These are phyloP conservation scores for Lonicera japonica DNA, from an alignment of 129 eudicot species.

Conservation along the genomic window DNA sequence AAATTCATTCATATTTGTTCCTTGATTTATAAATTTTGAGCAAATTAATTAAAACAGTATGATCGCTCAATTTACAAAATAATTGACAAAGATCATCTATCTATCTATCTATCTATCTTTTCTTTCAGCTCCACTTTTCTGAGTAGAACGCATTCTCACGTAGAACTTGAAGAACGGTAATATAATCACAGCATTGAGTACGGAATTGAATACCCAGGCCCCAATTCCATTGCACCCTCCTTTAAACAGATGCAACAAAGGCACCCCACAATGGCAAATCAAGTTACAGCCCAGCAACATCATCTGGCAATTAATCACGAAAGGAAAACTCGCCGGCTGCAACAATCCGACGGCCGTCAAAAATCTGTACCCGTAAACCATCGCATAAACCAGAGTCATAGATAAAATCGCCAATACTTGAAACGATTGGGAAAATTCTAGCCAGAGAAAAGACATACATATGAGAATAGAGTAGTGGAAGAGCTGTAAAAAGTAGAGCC, in stretches of 20 bases:
- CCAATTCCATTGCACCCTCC: constrained; percentile 78
- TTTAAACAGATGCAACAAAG: constrained; percentile 38
- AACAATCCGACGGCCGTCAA: constrained; percentile 49
- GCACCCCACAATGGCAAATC: constrained; percentile 43
- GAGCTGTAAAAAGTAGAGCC: constrained; percentile 37
- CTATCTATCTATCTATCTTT: too few relatives aligned
- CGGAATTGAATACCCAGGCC: constrained; percentile 55
- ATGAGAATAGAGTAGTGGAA: constrained; percentile 46
- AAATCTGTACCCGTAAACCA: constrained; percentile 43
- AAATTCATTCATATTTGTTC: too few relatives aligned
- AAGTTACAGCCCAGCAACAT: constrained; percentile 35
- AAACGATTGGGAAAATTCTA: constrained; percentile 55
- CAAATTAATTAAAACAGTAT: too few relatives aligned
- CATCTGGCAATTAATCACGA: constrained; percentile 37
- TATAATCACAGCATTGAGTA: constrained; percentile 36
- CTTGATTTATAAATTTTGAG: too few relatives aligned
- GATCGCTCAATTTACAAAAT: too few relatives aligned
- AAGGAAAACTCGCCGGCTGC: constrained; percentile 29
- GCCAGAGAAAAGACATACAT: constrained; percentile 58
- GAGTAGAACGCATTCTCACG: constrained; percentile 1
- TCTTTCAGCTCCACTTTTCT: too few relatives aligned
- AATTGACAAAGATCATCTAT: too few relatives aligned
- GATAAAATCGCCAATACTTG: constrained; percentile 48
- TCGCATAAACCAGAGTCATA: constrained; percentile 27
- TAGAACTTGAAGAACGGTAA: constrained; percentile 35